Percentiles rank a stretch among this genome's conserved stretches.
Conservation (phyloP, 768 basidiomycete species). For the Boletus pseudo-olivaceus region DNA sequence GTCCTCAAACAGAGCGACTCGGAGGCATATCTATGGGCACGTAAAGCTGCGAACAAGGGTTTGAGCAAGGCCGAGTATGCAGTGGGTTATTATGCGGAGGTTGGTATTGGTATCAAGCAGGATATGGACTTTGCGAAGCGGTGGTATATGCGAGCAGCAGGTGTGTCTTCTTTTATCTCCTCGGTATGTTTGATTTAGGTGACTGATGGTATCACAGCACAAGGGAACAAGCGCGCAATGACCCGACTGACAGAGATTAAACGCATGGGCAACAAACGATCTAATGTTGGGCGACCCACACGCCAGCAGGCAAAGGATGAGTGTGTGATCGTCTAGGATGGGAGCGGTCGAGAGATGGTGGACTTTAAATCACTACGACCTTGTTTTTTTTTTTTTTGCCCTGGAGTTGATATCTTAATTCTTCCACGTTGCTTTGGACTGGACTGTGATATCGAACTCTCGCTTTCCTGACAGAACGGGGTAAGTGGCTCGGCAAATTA, state of each 20-base stretch:
- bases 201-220: slow-evolving; percentile 50
- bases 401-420: slow-evolving; percentile 12
- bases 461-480: neutral
- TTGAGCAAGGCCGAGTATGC: slow-evolving; percentile 97
- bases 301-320: slow-evolving; percentile 93
- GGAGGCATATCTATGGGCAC: slow-evolving; percentile 98
- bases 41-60: slow-evolving; percentile 94
- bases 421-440: slow-evolving; percentile 7
- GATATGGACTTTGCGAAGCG: slow-evolving; percentile 94
- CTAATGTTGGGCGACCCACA: slow-evolving; percentile 79
- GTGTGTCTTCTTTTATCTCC: slow-evolving; percentile 43
- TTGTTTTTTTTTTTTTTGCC: neutral
- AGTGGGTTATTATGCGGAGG: slow-evolving; percentile 97
- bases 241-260: slow-evolving; percentile 94
- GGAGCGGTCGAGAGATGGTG: slow-evolving; percentile 1
- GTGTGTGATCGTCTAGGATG: slow-evolving; percentile 74
- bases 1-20: slow-evolving; percentile 97
- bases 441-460: neutral
- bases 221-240: slow-evolving; percentile 99
- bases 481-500: slow-evolving; percentile 6
- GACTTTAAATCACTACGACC: slow-evolving; percentile 7
- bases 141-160: slow-evolving; percentile 99
- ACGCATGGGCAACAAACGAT: slow-evolving; percentile 76
- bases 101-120: slow-evolving; percentile 95
- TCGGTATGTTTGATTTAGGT: neutral